A percentile compares a stretch with the other conserved stretches of the same genome.
phyloP scores from a whole-genome alignment of 805 yeast species.

The Cyberlindnera xishuangbannaensis region DNA sequence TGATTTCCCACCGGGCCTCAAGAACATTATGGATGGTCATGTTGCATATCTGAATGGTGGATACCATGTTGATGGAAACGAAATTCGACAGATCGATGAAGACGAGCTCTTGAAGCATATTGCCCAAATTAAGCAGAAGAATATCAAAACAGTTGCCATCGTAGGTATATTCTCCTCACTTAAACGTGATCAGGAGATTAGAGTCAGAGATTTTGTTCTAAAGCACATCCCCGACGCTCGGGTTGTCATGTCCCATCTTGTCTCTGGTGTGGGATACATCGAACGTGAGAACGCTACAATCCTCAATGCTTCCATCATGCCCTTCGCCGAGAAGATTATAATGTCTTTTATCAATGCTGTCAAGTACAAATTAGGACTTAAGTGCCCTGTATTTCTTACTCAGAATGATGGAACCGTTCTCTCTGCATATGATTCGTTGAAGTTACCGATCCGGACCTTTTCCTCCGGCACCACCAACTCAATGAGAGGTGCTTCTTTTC shows the following conservation, averaged over 20 bases:
- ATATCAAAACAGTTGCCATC: slow-evolving; percentile 33
- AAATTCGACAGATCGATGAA: slow-evolving; percentile 30
- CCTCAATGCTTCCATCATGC: slow-evolving; percentile 38
- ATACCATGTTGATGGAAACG: slow-evolving; percentile 35
- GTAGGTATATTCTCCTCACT: slow-evolving; percentile 36
- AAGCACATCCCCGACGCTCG: slow-evolving; percentile 30
- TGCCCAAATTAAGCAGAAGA: slow-evolving; percentile 26
- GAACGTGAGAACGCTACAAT: slow-evolving; percentile 44
- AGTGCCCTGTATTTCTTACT: slow-evolving; percentile 36
- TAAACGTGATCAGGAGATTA: slow-evolving; percentile 31
- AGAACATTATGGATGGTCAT: slow-evolving; percentile 31
- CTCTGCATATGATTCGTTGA: slow-evolving; percentile 33
- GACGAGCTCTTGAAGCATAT: slow-evolving; percentile 25
- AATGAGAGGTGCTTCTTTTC: slow-evolving; percentile 42
- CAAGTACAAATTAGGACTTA: slow-evolving; percentile 27
- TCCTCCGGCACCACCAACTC: slow-evolving; percentile 46
- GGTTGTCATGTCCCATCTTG: slow-evolving; percentile 32
- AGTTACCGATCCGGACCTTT: slow-evolving; percentile 40
- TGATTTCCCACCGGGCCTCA: slow-evolving; percentile 37
- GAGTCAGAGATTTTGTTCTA: slow-evolving; percentile 28
- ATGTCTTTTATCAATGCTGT: slow-evolving; percentile 34
- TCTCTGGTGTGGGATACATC: slow-evolving; percentile 39
- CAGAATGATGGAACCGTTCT: slow-evolving; percentile 46
- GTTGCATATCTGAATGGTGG: slow-evolving; percentile 35
- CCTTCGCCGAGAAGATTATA: slow-evolving; percentile 38